Percentiles rank a stretch among this genome's conserved stretches.
Conservation (phyloP, 768 basidiomycete species). For the Gloeopeniophorella convolvens region DNA sequence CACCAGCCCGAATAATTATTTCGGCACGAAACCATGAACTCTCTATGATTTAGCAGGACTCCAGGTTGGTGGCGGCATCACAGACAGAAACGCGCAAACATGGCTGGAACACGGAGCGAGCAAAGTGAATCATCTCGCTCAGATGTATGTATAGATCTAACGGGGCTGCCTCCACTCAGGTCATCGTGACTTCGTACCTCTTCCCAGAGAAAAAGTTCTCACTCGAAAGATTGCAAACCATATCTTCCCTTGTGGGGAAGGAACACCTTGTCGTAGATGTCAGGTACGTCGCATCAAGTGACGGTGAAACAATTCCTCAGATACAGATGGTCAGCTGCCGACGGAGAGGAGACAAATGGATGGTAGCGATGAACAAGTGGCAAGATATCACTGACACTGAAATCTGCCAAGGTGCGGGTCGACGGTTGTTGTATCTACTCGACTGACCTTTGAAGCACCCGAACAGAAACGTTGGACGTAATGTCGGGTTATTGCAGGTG, state of each 20-base stretch:
- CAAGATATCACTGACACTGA: slow-evolving; percentile 94
- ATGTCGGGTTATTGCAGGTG: slow-evolving; percentile 81
- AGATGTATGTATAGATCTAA: slow-evolving; percentile 9
- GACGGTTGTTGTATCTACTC: background rate
- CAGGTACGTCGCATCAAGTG: slow-evolving; percentile 46
- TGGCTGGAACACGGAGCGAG: slow-evolving; percentile 90
- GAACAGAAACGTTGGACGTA: slow-evolving; percentile 66
- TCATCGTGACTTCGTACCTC: slow-evolving; percentile 96
- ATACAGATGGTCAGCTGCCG: slow-evolving; percentile 68
- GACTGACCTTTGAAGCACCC: background rate
- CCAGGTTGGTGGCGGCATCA: slow-evolving; percentile 94
- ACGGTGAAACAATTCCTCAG: background rate
- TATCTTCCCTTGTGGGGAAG: slow-evolving; percentile 66
- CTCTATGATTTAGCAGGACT: slow-evolving; percentile 36
- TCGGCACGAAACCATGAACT: background rate
- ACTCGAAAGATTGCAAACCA: slow-evolving; percentile 53
- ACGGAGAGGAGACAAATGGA: slow-evolving; percentile 67
- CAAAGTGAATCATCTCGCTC: slow-evolving; percentile 48
- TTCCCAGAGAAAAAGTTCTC: slow-evolving; percentile 84
- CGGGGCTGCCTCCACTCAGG: slow-evolving; percentile 37
- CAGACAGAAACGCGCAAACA: slow-evolving; percentile 63
- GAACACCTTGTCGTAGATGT: slow-evolving; percentile 92
- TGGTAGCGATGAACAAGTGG: slow-evolving; percentile 99
- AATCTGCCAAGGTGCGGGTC: slow-evolving; percentile 61
- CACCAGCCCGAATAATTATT: background rate